Evolutionary conservation across 768 basidiomycete species (phyloP).

Genomic region (Boletus pseudo-olivaceus): DNA sequence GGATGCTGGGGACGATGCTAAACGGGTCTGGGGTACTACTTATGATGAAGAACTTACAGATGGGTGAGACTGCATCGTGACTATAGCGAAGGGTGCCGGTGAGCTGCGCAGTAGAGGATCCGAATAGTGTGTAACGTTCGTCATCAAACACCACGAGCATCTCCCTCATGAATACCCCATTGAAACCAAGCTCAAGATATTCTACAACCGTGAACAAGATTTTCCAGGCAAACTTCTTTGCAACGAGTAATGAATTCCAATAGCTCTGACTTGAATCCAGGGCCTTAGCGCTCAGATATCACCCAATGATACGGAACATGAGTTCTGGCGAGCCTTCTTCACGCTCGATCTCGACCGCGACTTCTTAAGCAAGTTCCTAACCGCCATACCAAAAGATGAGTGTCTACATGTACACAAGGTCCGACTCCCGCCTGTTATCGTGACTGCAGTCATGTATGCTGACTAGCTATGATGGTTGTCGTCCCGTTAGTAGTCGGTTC

Average conservation of each 20-base stretch:
- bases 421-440: slow-evolving; percentile 1
- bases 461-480: slow-evolving; percentile 4
- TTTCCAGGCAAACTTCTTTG: slow-evolving; percentile 35
- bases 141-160: not conserved
- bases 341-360: slow-evolving; percentile 48
- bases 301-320: slow-evolving; percentile 40
- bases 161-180: slow-evolving; percentile 15
- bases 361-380: slow-evolving; percentile 41
- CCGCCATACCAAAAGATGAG: slow-evolving; percentile 43
- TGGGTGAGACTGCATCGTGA: slow-evolving; percentile 23
- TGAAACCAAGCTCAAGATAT: slow-evolving; percentile 44
- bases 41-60: slow-evolving; percentile 15
- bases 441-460: slow-evolving; percentile 2
- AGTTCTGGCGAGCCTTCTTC: slow-evolving; percentile 54
- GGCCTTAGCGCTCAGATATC: slow-evolving; percentile 42
- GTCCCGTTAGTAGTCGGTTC: slow-evolving; percentile 44
- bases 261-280: slow-evolving; percentile 21
- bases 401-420: slow-evolving; percentile 55
- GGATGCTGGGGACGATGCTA: slow-evolving; percentile 36
- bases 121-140: not conserved
- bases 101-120: too few relatives aligned
- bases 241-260: not conserved
- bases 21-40: not conserved
- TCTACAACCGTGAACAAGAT: slow-evolving; percentile 46
- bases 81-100: not conserved